Conservation (phyloP, 139 green algal genomes). For the Axilococcus clingmanii region DNA sequence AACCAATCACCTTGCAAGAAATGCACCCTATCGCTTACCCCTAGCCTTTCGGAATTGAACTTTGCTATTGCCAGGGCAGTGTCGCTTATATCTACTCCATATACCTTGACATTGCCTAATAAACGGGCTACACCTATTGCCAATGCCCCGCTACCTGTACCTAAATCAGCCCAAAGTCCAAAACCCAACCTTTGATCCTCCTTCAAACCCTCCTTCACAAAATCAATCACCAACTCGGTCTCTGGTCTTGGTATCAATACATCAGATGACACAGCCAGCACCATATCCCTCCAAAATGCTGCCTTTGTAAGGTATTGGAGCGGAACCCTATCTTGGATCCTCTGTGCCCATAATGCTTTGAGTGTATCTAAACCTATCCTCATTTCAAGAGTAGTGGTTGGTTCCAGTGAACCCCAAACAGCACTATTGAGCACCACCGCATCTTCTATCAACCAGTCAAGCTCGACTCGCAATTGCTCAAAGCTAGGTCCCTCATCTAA, state of each 20-base stretch:
- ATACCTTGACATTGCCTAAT: slow-evolving; percentile 40
- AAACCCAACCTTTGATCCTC: slow-evolving; percentile 13
- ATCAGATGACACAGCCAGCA: slow-evolving; percentile 47
- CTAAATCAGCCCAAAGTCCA: slow-evolving; percentile 73
- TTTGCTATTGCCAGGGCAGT: slow-evolving; percentile 36
- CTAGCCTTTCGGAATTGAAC: slow-evolving; percentile 40
- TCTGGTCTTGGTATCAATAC: slow-evolving; percentile 87
- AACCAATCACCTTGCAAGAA: slow-evolving; percentile 62
- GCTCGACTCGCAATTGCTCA: slow-evolving; percentile 41
- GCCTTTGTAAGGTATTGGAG: slow-evolving; percentile 81
- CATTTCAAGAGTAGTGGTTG: too few species aligned
- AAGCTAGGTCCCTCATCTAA: slow-evolving; percentile 8
- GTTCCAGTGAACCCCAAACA: too few species aligned
- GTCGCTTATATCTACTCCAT: slow-evolving; percentile 51
- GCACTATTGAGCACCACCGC: slow-evolving; percentile 11
- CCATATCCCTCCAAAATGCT: slow-evolving; percentile 75
- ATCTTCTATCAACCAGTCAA: slow-evolving; percentile 67
- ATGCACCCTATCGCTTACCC: slow-evolving; percentile 11
- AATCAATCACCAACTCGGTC: slow-evolving; percentile 77
- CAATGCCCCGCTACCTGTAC: slow-evolving; percentile 84
- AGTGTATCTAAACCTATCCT: too few species aligned
- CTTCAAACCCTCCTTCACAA: slow-evolving; percentile 36
- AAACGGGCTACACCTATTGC: slow-evolving; percentile 53
- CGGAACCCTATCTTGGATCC: slow-evolving; percentile 54
- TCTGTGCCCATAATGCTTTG: slow-evolving; percentile 20